Base-by-base conservation (phyloP, 148 eudicot species). In the Camellia granthamiana region DNA sequence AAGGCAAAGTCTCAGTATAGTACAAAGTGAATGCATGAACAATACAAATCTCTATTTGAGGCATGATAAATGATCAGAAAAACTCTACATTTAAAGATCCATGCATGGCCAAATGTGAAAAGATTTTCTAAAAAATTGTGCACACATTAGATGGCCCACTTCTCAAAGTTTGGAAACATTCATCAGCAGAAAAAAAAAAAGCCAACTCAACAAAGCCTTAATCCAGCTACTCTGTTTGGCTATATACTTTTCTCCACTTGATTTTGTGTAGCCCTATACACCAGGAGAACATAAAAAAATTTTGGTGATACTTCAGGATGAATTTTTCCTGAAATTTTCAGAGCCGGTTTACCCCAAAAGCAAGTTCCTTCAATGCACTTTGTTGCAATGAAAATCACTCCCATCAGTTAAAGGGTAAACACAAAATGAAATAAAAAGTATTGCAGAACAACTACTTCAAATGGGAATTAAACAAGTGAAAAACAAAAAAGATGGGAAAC, bases 191-290 rank as follows among this genome's bases (percentile, higher is more conserved):
- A 44, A 30, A 30, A 30, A 30, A 30, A 12, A 19, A n/a, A n/a
- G 18, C 19, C n/a, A 19, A 62, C 10, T 18, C 4, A 43, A 43
- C 69, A 43, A 61, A 49, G 62, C 23, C 51, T 42, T 61, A 42
- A 75, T 75, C 67, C 78, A 59, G 19, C 49, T 9, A 12, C 49
- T 59, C 30, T 18, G 41, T 59, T 75, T 42, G 49, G 51, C 77
- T 38, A 59, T 60, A 44, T 74, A 14, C 21, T 44, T 58, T 42
- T 58, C 52, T 75, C 21, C 21, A 58, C 18, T 42, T 15, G n/a
- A 18, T 59, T 69, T 14, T 75, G n/a, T 16, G 9, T 68, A 41
- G 64, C 12, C 15, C 12, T 2, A 59, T 75, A 18, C 47, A 58
- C 42, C 63, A 30, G 42, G 52, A 43, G 47, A 69, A 16, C 19